Evolutionary conservation across 495 filamentous ascomycete genomes (phyloP).

Genomic region (Letharia lupina): DNA sequence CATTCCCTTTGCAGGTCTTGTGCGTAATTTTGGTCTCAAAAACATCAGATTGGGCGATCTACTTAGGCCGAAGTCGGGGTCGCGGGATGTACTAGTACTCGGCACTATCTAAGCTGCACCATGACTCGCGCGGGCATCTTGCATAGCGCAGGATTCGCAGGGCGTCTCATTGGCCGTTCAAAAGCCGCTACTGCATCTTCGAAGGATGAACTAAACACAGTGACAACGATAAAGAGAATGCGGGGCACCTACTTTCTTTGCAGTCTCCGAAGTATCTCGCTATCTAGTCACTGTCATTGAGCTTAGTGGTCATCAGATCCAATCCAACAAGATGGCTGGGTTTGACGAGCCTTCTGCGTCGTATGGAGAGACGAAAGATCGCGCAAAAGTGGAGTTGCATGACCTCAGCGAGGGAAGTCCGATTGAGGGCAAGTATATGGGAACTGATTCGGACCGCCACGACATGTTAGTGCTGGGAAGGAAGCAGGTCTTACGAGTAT

Average conservation of each 20-base stretch:
- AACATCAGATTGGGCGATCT: no score
- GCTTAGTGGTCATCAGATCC: neutral
- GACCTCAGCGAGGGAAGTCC: constrained; percentile 5
- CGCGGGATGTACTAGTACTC: no score
- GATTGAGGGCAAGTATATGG: constrained; percentile 16
- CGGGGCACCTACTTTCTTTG: neutral
- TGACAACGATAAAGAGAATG: neutral
- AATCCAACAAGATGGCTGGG: neutral
- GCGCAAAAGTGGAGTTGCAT: constrained; percentile 2
- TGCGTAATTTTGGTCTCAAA: no score
- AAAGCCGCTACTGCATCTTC: neutral
- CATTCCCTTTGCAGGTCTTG: no score
- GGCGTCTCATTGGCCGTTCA: neutral
- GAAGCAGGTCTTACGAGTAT: constrained; percentile 22
- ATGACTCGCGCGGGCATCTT: neutral
- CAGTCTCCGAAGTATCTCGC: no score
- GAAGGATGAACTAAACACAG: neutral
- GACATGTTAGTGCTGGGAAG: constrained; percentile 25
- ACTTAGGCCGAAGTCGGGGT: no score
- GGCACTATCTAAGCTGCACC: neutral
- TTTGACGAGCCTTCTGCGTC: neutral
- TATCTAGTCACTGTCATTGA: no score
- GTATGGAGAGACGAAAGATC: constrained; percentile 2
- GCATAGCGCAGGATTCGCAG: neutral
- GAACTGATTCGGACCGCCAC: constrained; percentile 20